Evolutionary conservation across 2,329 filamentous ascomycete species (phyloP).

Genomic region (Pezicula carpinea): DNA sequence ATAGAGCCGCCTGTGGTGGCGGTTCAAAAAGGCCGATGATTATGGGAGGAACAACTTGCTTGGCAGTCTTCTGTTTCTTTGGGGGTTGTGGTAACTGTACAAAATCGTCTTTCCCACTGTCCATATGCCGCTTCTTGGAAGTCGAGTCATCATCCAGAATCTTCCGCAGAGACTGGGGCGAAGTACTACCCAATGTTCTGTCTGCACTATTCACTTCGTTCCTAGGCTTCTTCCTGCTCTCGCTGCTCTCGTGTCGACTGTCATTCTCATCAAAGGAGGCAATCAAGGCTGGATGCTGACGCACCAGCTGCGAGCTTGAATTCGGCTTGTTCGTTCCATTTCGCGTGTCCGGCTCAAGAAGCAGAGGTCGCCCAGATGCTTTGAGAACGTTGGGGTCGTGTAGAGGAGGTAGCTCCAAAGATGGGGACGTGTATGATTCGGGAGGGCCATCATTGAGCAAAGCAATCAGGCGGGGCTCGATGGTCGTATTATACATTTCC

Average conservation of each 20-base stretch:
- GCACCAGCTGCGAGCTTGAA: constrained; percentile 10
- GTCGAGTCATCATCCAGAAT: constrained; percentile 26
- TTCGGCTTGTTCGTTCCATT: constrained; percentile 18
- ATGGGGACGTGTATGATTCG: constrained; percentile 23
- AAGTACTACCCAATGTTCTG: constrained; percentile 25
- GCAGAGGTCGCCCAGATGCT: constrained; percentile 37
- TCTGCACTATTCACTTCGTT: constrained; percentile 8
- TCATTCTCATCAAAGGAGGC: constrained; percentile 27
- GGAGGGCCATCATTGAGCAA: constrained; percentile 54
- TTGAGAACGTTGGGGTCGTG: constrained; percentile 42
- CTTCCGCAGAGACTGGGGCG: constrained; percentile 29
- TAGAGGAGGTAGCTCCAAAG: constrained; percentile 50
- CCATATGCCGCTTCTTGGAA: constrained; percentile 51
- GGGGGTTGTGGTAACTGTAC: constrained; percentile 59
- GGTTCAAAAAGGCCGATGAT: constrained; percentile 61
- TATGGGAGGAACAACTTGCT: constrained; percentile 56
- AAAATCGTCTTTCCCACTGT: constrained; percentile 53
- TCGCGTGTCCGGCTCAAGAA: constrained; percentile 46
- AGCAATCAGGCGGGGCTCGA: constrained; percentile 64
- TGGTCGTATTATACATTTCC: constrained; percentile 37
- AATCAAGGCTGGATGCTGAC: constrained; percentile 14
- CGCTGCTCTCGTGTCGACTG: constrained; percentile 6
- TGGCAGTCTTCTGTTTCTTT: constrained; percentile 56
- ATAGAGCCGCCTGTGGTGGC: constrained; percentile 52
- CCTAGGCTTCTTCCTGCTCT: constrained; percentile 12